These are phyloP conservation scores for Fraxinus floribunda DNA, from an alignment of 305 asterid genomes.

Conservation along the genomic window DNA sequence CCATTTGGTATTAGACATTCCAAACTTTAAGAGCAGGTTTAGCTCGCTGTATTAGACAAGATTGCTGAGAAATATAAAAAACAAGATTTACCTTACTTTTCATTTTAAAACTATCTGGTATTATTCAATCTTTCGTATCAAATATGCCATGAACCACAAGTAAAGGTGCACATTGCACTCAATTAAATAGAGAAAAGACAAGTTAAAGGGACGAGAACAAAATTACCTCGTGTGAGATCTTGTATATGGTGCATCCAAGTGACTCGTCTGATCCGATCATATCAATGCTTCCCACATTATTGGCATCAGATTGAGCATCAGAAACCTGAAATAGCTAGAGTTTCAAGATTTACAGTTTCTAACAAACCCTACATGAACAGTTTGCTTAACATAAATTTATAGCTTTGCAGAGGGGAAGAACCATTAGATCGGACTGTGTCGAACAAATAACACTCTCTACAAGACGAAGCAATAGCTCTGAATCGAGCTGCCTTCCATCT, in stretches of 20 bases:
- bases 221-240: conserved; percentile 59
- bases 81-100: not conserved
- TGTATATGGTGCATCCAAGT: conserved; percentile 39
- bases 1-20: conserved; percentile 8
- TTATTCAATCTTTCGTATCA: not conserved
- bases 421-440: conserved; percentile 35
- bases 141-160: not conserved
- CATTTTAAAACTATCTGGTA: not conserved
- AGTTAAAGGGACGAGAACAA: not conserved
- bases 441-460: conserved; percentile 39
- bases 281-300: conserved; percentile 26
- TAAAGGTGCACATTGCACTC: not conserved
- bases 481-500: conserved; percentile 46
- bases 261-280: conserved; percentile 41
- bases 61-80: not conserved
- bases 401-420: conserved; percentile 13
- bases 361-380: not conserved
- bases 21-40: not conserved
- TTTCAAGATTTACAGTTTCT: not conserved
- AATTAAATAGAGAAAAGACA: not conserved
- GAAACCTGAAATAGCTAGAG: conserved; percentile 39
- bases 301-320: conserved; percentile 25
- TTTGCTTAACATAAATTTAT: not conserved
- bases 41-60: not conserved
- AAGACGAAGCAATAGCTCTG: conserved; percentile 38